Conservation (phyloP, 257 asterid genomes). For the Solanum rostratum region DNA sequence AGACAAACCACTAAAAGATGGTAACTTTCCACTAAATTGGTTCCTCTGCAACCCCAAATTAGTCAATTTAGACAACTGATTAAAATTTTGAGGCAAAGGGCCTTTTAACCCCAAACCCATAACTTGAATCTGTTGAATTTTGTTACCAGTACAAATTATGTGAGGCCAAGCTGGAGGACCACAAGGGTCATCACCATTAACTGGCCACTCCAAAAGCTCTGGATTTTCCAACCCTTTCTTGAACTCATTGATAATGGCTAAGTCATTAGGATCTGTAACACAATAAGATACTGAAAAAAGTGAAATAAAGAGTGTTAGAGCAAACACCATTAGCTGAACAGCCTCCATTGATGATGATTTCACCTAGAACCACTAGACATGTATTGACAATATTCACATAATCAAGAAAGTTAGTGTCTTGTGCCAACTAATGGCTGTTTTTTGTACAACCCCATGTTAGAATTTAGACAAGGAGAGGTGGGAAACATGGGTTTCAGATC, state of each 20-base stretch:
- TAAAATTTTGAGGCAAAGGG: slow-evolving; percentile 55
- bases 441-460: slow-evolving; percentile 23
- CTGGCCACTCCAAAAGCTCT: slow-evolving; percentile 72
- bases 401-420: not conserved
- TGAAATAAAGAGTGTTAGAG: slow-evolving; percentile 14
- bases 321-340: slow-evolving; percentile 11
- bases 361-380: slow-evolving; percentile 10
- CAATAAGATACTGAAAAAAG: slow-evolving; percentile 16
- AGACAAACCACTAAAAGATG: slow-evolving; percentile 61
- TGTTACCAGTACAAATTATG: slow-evolving; percentile 32
- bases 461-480: slow-evolving; percentile 12
- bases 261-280: slow-evolving; percentile 54
- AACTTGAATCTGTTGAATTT: slow-evolving; percentile 79
- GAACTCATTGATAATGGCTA: slow-evolving; percentile 52
- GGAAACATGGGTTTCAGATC: slow-evolving; percentile 19
- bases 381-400: slow-evolving; percentile 17
- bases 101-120: slow-evolving; percentile 62
- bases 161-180: slow-evolving; percentile 81
- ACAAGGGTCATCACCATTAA: slow-evolving; percentile 60
- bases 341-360: slow-evolving; percentile 29
- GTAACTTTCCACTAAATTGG: slow-evolving; percentile 53
- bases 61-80: slow-evolving; percentile 38
- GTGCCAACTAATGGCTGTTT: slow-evolving; percentile 8
- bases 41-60: slow-evolving; percentile 70
- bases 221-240: slow-evolving; percentile 50